Evolutionary conservation across 495 filamentous ascomycete species (phyloP).

Genomic region (Hypoxylon intermedium): DNA sequence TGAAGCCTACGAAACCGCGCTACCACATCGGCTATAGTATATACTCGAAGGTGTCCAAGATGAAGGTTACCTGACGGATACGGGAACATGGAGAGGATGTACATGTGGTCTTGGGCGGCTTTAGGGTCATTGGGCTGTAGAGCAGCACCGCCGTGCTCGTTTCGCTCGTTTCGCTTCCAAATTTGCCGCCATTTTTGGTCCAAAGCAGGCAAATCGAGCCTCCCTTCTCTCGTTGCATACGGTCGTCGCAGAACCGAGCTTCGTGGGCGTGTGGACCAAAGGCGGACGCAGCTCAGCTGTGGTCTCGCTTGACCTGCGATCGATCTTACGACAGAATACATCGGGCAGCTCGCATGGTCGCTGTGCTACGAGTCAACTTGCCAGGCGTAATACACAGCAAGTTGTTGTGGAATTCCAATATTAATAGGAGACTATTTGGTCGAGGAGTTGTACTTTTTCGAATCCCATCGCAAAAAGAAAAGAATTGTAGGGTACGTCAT

Average conservation of each 20-base stretch:
- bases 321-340: constrained; percentile 36
- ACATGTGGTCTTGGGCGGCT: constrained; percentile 62
- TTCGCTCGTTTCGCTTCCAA: constrained; percentile 29
- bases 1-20: constrained; percentile 78
- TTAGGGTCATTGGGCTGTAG: background rate
- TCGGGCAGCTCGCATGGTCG: constrained; percentile 30
- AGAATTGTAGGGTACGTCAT: too few relatives aligned
- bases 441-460: too few relatives aligned
- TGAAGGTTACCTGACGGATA: constrained; percentile 92
- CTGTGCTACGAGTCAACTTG: background rate
- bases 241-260: constrained; percentile 26
- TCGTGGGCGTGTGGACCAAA: constrained; percentile 13
- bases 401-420: background rate
- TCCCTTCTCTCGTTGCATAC: constrained; percentile 48
- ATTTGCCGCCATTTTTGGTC: constrained; percentile 77
- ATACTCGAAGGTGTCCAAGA: constrained; percentile 86
- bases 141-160: background rate
- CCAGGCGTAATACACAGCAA: background rate
- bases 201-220: constrained; percentile 68
- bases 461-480: too few relatives aligned
- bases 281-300: constrained; percentile 17
- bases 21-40: constrained; percentile 88
- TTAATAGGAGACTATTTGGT: too few relatives aligned
- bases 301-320: constrained; percentile 32
- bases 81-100: constrained; percentile 90